Base-by-base conservation (phyloP, 371 early-diverging fungal species). In the Apophysomyces variabilis region DNA sequence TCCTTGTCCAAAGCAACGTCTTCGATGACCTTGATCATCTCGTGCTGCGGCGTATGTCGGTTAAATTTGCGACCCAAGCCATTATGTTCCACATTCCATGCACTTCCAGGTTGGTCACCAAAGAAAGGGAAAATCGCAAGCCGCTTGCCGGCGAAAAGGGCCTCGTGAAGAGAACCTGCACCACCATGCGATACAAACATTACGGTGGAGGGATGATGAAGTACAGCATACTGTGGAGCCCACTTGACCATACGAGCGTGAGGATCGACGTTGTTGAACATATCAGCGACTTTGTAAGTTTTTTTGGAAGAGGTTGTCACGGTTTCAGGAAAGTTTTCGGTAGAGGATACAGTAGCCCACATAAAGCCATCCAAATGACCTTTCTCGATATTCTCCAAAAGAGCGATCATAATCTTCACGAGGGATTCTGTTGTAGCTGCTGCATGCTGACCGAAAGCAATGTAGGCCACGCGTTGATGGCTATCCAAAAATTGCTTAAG, bases 171-270 rank as follows among this genome's bases (percentile, higher is more conserved):
- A 0, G 77, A 77, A 36, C 71, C 73, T 3, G 74, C 65, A 41
- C 80, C 83, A 54, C 83, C 77, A 63, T 83, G 83, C 0, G 76
- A 71, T 4, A 83, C 58, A 61, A 83, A 83, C 13, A 78, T n/a
- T 3, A 60, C 62, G 1, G 72, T 70, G 2, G 74, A 66, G 4
- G 68, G 61, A 68, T 83, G 83, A 7, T 65, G 57, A 0, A 83
- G 64, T 21, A 83, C 69, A 3, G 79, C 77, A 44, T 66, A 60
- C 62, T 83, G 83, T 9, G 80, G 83, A 11, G 78, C 71, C 77
- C 83, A 77, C 21, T 41, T 11, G n/a, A 50, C 64, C 50, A 73
- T 65, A 18, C 70, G 61, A 8, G 69, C 60, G 32, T 67, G 37
- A 5, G 61, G 67, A 35, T n/a, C 65, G 35, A 43, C 43, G 26